Base-by-base conservation (phyloP, 768 basidiomycete species). In the Boletus rubescentipes region DNA sequence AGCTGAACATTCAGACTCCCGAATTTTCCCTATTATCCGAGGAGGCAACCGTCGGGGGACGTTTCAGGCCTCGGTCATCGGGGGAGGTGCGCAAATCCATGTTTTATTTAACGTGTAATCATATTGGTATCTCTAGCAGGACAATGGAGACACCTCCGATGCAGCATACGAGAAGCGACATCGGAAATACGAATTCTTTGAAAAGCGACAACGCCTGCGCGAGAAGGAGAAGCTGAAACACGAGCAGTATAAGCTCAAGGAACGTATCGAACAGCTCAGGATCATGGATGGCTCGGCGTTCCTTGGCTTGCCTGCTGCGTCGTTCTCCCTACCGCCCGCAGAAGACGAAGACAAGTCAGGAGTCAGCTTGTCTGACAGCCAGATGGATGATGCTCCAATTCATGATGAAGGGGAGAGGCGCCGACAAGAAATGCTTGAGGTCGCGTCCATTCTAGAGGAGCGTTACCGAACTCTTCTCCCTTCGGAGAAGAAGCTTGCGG, bases 211-310 rank as follows among this genome's bases (percentile, higher is more conserved):
- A 65, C 86, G 92, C 5, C 74, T 90, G 32, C 83, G 92, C 50
- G 93, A 95, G 72, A 92, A 92, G 71, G 93, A 96, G 72, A 93
- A 93, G 67, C 80, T 95, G 50, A 87, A 89, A 70, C 87, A 93
- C 60, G 92, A 94, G 65, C 91, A 93, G 61, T 93, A 93, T 74
- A 92, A 93, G 67, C 83, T 96, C 64, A 88, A 89, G 69, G 87
- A 93, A 64, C 84, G 93, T 34, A 88, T 94, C 55, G 91, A 94
- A 47, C 88, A 93, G 64, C 77, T 94, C 51, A 80, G 78, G 51
- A 77, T 75, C 26, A 87, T 94, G 84, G 89, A 91, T 54, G 70
- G 79, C 44, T 70, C 79, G 49, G 84, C 86, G 3, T 92, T 91
- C 69, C 79, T 90, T 30, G 64, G 75, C 26, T 73, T 88, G 41